phyloP scores from a whole-genome alignment of 208 protist genomes.

The Leishmania major region DNA sequence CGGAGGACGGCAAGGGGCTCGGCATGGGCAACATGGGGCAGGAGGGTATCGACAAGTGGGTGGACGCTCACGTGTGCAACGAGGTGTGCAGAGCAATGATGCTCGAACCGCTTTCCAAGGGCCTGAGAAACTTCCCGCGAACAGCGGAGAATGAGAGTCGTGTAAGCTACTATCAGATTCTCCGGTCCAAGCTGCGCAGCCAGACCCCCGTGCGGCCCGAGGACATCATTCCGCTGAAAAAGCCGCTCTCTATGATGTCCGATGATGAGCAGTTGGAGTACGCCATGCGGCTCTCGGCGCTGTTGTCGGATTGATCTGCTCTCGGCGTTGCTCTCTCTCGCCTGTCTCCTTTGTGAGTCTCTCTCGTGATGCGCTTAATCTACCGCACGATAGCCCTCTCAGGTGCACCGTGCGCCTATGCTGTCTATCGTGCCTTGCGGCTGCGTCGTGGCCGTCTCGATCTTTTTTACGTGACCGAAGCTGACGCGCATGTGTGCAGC shows the following conservation, averaged over 20 bases:
- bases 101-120: conserved; percentile 40
- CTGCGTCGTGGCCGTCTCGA: background rate
- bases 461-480: background rate
- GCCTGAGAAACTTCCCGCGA: background rate
- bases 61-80: conserved; percentile 72
- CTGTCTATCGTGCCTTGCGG: background rate
- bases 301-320: conserved; percentile 34
- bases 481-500: background rate
- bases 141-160: conserved; percentile 12
- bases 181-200: conserved; percentile 51
- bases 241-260: conserved; percentile 72
- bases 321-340: too few relatives aligned
- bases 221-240: conserved; percentile 57
- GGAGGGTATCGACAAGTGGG: conserved; percentile 81
- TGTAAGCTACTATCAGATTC: conserved; percentile 51
- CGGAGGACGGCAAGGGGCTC: conserved; percentile 69
- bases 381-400: background rate
- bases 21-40: conserved; percentile 86
- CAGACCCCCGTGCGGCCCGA: conserved; percentile 37
- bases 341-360: background rate
- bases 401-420: background rate
- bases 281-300: conserved; percentile 55
- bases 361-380: background rate
- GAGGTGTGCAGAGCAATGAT: conserved; percentile 58
- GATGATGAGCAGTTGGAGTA: conserved; percentile 76